Base-by-base conservation (phyloP, 2,329 filamentous ascomycete genomes). In the Monilinia fructicola region DNA sequence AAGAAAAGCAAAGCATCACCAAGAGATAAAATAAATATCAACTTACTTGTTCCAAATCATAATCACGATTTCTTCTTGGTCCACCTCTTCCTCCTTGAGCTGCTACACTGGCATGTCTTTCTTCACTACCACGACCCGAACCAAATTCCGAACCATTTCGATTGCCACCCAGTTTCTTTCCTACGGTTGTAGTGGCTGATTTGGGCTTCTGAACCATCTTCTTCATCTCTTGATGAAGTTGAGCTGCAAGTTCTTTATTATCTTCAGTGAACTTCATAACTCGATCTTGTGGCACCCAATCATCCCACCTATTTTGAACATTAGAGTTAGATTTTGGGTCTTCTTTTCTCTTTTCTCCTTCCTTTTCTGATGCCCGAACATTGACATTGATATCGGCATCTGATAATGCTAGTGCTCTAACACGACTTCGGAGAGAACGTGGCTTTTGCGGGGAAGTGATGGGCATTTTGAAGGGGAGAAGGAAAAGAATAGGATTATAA, bases 241-340 rank as follows among this genome's bases (percentile, higher is more conserved):
- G 89, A 65, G 83, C 82, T 28, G 94, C 93, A 48, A 99, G 85
- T 76, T 96, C 92, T 76, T 92, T 91, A 80, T 98, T 97, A 80
- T 98, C 95, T 66, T 96, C 92, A 62, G 89, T 97, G 77, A 94
- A 90, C 80, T 97, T 97, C 76, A 93, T 90, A 69, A 99, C 89
- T 72, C 95, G 91, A 78, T 98, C 94, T 78, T 93, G 89, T 28
- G 91, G 87, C 54, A 98, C 95, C 94, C 94, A 98, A 81, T 99
- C 95, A 81, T 99, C 95, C 95, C 95, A 99, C 69, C 64, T 65
- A 16, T 65, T 60, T 60, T 46, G 12, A 35, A 42, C 11, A 18
- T 35, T 26, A 44, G 16, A 18, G 64, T 65, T 65, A 65, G 64
- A 52, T 38, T 28, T 21, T 52, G 14, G 46, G 23, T 42, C 28